These are phyloP conservation scores for Tolypocladium ovalisporum DNA, from an alignment of 2,329 filamentous ascomycete genomes.

Conservation along the genomic window DNA sequence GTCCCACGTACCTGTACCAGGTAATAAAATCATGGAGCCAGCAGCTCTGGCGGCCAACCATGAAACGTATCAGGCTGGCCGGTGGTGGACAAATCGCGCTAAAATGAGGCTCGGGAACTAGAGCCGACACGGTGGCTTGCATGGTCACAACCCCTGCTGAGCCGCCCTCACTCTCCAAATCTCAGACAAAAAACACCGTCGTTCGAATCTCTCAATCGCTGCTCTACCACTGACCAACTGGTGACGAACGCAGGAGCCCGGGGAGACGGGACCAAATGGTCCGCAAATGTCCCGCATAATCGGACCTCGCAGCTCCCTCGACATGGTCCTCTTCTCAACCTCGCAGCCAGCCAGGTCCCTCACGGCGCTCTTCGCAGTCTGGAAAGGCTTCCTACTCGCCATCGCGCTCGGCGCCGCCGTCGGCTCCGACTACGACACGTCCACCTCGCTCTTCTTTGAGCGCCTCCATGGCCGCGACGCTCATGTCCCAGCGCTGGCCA, in stretches of 20 bases:
- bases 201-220: not conserved
- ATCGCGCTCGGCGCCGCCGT: slow-evolving; percentile 42
- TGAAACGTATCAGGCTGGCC: no score
- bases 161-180: not conserved
- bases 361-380: slow-evolving; percentile 38
- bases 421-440: slow-evolving; percentile 69
- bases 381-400: slow-evolving; percentile 58
- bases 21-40: no score
- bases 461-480: slow-evolving; percentile 19
- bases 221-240: not conserved
- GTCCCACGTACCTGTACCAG: no score
- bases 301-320: not conserved
- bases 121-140: not conserved
- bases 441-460: slow-evolving; percentile 40
- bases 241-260: not conserved
- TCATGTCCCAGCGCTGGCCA: slow-evolving; percentile 33
- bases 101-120: not conserved
- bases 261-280: not conserved
- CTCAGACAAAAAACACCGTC: not conserved
- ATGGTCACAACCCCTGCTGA: not conserved
- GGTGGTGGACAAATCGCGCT: not conserved
- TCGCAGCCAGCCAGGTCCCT: slow-evolving; percentile 14
- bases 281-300: not conserved
- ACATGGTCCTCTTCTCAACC: slow-evolving; percentile 1
- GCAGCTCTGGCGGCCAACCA: no score